These are phyloP conservation scores for Penicillium ucsense DNA, from an alignment of 495 filamentous ascomycete species.

Conservation along the genomic window DNA sequence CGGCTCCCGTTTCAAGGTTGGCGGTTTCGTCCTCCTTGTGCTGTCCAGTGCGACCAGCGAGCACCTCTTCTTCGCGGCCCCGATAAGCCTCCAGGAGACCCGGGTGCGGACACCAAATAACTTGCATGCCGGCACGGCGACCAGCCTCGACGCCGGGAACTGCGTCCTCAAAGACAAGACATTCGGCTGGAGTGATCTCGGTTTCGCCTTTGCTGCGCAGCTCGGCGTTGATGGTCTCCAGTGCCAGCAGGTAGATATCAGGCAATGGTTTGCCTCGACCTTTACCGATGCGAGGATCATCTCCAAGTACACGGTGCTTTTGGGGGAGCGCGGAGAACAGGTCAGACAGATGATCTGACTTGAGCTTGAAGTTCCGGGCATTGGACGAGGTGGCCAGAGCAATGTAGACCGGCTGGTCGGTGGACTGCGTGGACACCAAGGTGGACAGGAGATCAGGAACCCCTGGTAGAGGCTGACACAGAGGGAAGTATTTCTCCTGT, in stretches of 20 bases:
- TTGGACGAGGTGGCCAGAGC: slow-evolving; percentile 81
- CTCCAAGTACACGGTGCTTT: slow-evolving; percentile 66
- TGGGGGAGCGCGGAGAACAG: slow-evolving; percentile 66
- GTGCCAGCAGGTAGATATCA: slow-evolving; percentile 86
- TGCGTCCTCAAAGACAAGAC: slow-evolving; percentile 91
- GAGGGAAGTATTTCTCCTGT: slow-evolving; percentile 62
- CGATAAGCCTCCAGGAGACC: slow-evolving; percentile 64
- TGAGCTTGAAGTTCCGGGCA: slow-evolving; percentile 61
- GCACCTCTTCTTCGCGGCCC: slow-evolving; percentile 69
- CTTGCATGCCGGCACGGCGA: slow-evolving; percentile 86
- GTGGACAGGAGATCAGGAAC: slow-evolving; percentile 56
- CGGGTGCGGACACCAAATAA: slow-evolving; percentile 85
- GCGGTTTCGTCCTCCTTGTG: slow-evolving; percentile 47
- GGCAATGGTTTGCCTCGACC: slow-evolving; percentile 88
- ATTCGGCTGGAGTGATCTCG: slow-evolving; percentile 73
- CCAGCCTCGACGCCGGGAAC: slow-evolving; percentile 90
- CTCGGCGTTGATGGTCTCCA: slow-evolving; percentile 72
- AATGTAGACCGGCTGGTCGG: slow-evolving; percentile 52
- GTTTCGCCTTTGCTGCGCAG: slow-evolving; percentile 48
- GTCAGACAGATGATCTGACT: slow-evolving; percentile 62
- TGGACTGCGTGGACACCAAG: slow-evolving; percentile 32
- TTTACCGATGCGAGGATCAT: slow-evolving; percentile 68
- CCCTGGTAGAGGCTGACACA: slow-evolving; percentile 67
- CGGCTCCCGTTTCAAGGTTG: slow-evolving; percentile 32
- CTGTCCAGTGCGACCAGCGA: slow-evolving; percentile 72